Evolutionary conservation across 2,329 filamentous ascomycete genomes (phyloP).

Genomic region (Penicillium sp.): DNA sequence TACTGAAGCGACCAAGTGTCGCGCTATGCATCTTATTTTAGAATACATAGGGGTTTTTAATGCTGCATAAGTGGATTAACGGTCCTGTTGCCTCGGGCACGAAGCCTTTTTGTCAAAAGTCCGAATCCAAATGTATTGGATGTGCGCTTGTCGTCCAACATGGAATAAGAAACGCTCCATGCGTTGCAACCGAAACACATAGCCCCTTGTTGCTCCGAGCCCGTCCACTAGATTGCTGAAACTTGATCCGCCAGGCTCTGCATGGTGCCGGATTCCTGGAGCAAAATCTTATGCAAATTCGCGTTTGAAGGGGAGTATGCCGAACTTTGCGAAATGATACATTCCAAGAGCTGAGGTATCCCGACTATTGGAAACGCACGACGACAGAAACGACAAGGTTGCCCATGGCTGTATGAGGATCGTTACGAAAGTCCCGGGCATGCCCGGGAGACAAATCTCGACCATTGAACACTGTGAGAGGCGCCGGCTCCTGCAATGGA

Average conservation of each 20-base stretch:
- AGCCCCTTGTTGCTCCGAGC: constrained; percentile 5
- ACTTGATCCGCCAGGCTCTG: constrained; percentile 14
- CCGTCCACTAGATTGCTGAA: constrained; percentile 8
- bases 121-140: background rate
- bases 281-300: constrained; percentile 7
- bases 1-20: constrained; percentile 3
- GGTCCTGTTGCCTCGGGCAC: background rate
- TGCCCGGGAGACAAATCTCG: constrained; percentile 7
- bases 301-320: constrained; percentile 3
- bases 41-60: background rate
- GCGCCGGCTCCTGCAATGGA: background rate
- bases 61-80: background rate
- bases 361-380: background rate
- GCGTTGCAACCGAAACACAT: background rate
- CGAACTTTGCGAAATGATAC: background rate
- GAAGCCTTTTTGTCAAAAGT: background rate
- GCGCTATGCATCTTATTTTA: constrained; percentile 4
- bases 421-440: constrained; percentile 13
- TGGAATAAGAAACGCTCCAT: background rate
- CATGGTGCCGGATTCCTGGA: constrained; percentile 10
- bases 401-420: background rate
- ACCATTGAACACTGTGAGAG: constrained; percentile 2
- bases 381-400: background rate
- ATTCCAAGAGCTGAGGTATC: constrained; percentile 6
- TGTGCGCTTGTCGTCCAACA: background rate